Conservation (phyloP, 129 eudicot genomes). For the Mikania micrantha region DNA sequence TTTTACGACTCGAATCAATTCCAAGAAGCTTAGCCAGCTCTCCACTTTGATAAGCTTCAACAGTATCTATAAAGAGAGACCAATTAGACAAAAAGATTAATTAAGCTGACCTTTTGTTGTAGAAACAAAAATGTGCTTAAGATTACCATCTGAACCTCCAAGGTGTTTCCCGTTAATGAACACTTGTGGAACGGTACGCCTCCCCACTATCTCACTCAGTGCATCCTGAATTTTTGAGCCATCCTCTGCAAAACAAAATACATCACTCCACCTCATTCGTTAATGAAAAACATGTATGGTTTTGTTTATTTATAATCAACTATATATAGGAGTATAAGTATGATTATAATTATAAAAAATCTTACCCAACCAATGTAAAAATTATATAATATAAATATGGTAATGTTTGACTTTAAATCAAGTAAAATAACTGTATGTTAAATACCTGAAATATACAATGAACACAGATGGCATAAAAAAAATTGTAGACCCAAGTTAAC, state of each 20-base stretch:
- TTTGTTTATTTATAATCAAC: too few relatives aligned
- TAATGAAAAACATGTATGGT: too few relatives aligned
- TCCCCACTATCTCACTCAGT: constrained; percentile 62
- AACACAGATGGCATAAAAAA: neutral
- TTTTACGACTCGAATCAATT: constrained; percentile 19
- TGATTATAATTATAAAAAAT: neutral
- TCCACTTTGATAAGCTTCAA: constrained; percentile 81
- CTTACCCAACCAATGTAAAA: neutral
- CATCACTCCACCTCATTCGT: too few relatives aligned
- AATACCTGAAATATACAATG: neutral
- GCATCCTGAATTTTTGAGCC: constrained; percentile 81
- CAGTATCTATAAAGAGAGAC: constrained; percentile 48
- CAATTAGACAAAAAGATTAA: neutral
- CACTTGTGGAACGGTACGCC: constrained; percentile 97
- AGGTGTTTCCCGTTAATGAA: constrained; percentile 92
- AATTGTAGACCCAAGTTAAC: neutral
- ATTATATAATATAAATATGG: neutral
- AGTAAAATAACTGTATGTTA: neutral
- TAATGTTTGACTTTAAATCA: neutral
- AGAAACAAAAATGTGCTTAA: neutral
- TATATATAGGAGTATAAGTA: neutral
- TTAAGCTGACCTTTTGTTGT: neutral
- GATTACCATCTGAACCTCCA: constrained; percentile 97
- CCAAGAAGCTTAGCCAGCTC: constrained; percentile 77
- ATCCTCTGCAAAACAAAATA: constrained; percentile 50